Base-by-base conservation (phyloP, 2,329 filamentous ascomycete genomes). In the Penicillium olsonii region DNA sequence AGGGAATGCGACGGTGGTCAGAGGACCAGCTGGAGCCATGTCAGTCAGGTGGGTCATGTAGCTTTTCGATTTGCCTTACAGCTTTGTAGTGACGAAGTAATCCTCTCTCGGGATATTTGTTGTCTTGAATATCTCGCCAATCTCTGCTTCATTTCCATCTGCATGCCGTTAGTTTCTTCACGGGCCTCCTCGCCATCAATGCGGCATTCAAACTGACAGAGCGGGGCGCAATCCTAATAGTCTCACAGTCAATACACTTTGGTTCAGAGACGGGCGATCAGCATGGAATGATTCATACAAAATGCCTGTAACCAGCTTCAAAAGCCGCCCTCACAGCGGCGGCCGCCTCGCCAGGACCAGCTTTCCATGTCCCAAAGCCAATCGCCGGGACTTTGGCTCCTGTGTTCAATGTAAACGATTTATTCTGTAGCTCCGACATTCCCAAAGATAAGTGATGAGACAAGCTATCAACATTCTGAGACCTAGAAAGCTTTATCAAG, bases 311-410 rank as follows among this genome's bases (percentile, higher is more conserved):
- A 54, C 87, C 87, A 37, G 75, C 74, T 53, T 76, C 76, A 22
- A 90, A 79, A 19, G 87, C 87, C 29, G 76, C 76, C 71, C 87
- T 83, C 57, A 92, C 88, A 44, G 88, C 88, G 42, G 80, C 73
- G 58, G 80, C 78, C 47, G 89, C 87, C 70, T 88, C 80, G 58
- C 81, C 82, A 52, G 86, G 84, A 61, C 78, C 68, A 41, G 87
- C 89, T 38, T 66, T 61, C 63, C 63, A 67, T 17, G 64, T 68
- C 5, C 64, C 64, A 43, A 68, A 68, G 5, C 64, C 65, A 22
- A 68, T 55, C 17, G 62, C 64, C 6, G 64, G 64, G 33, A 68
- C 64, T 38, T 62, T 59, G 8, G 64, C 63, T n/a, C 64, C 63
- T 5, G 63, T 65, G 50, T 66, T 67, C n/a, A 67, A 51, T 0